These are phyloP conservation scores for Rhododendron mucronatum DNA, from an alignment of 148 eudicot species.

Conservation along the genomic window DNA sequence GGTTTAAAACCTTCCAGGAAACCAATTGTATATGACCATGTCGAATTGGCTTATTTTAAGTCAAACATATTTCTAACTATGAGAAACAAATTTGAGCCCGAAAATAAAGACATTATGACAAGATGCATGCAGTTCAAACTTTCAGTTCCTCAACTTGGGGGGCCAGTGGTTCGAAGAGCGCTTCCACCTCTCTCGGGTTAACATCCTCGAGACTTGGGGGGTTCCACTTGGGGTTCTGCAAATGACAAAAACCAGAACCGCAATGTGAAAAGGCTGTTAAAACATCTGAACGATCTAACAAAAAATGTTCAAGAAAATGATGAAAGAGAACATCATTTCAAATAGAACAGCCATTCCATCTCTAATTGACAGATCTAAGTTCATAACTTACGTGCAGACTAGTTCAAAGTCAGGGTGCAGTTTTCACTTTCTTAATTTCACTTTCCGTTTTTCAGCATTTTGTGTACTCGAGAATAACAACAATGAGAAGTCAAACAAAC, in stretches of 20 bases:
- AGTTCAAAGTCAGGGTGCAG: not conserved
- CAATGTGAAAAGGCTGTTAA: not conserved
- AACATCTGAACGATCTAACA: not conserved
- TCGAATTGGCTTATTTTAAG: not conserved
- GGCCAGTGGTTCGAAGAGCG: conserved; percentile 53
- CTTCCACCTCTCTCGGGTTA: conserved; percentile 55
- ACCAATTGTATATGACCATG: not conserved
- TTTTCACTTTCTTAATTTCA: not conserved
- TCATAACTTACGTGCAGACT: not conserved
- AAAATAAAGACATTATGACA: not conserved
- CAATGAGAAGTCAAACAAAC: not conserved
- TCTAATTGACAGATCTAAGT: not conserved
- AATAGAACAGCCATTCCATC: not conserved
- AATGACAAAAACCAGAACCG: not conserved
- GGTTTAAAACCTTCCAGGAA: not conserved
- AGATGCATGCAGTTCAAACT: conserved; percentile 11
- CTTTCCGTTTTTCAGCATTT: not conserved
- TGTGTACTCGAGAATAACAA: not conserved
- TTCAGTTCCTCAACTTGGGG: conserved; percentile 51
- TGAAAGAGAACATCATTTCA: not conserved
- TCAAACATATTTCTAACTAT: not conserved
- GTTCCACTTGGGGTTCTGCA: conserved; percentile 90
- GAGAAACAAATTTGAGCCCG: not conserved
- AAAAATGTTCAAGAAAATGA: not conserved
- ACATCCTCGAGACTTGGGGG: conserved; percentile 68